Evolutionary conservation across 2,329 filamentous ascomycete genomes (phyloP), one percentile per base, ranked within the genome.

Genomic region (Fusarium compactum): DNA sequence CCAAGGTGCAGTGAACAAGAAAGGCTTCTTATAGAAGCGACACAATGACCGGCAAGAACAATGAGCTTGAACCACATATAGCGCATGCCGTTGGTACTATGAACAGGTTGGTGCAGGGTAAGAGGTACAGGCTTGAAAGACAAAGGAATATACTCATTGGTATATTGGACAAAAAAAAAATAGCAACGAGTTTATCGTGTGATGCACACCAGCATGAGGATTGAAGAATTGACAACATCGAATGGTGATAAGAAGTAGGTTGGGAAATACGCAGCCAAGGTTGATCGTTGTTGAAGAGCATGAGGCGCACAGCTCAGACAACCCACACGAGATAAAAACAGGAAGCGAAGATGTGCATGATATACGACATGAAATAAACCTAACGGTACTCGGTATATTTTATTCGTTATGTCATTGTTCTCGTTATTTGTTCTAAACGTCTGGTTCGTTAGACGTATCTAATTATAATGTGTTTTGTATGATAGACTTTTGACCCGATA

Each of bases 321-420:
- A 50, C 15, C 18, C 14, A 18, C 15, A 16, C 22, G 18, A 47
- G 18, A 25, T 32, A 38, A 8, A 20, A 40, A 40, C n/a, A 20
- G 24, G 12, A 40, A 7, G 18, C 11, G 7, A 15, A 25, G 12
- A 51, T 9, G 18, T 40, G 18, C 44, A 57, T n/a, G 10, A 47
- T 48, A 2, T 14, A 48, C 27, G 16, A 27, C 32, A 43, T 30
- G 16, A 20, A 15, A 43, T 16, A 15, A 25, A 20, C 4, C 10
- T 22, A 10, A 43, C 8, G 27, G 20, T 16, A 24, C n/a, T 43
- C 15, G 9, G n/a, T 29, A 7, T 15, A 27, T 22, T 44, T 22
- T 29, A 45, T 53, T 66, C 62, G 18, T 66, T 16, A 67, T n/a
- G 14, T 63, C 51, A 43, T 63, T 67, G 29, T 24, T 61, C 58